Evolutionary conservation across 2,329 filamentous ascomycete genomes (phyloP), one percentile per base, ranked within the genome.

Genomic region (Curvularia verruculosa): DNA sequence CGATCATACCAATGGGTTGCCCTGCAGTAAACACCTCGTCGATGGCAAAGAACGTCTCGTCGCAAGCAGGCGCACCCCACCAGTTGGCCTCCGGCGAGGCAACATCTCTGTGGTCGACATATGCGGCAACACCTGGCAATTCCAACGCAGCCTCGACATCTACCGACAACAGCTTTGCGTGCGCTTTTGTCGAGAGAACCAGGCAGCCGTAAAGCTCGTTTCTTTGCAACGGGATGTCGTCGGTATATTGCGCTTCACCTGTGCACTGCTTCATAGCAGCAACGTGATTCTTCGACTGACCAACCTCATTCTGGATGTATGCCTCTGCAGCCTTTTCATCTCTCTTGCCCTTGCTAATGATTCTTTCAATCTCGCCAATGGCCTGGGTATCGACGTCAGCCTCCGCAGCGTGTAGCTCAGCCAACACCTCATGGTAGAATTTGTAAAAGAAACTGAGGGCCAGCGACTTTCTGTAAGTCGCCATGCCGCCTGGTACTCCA

Each of bases 361-460:
- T 86, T 62, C 95, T 83, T 72, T 96, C 91, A 52, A 99, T 90
- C 71, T 98, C 95, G 1, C 86, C 84, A 37, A 96, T 84, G 0
- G 88, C 92, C 63, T 96, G 88, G 41, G 83, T 81, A 69, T 97
- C 93, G 44, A 87, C 67, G 23, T 84, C 81, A 5, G 61, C 71
- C 34, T 80, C 76, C 37, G 81, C 79, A 31, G 81, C 82, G 19
- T 83, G 79, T 0, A 96, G 74, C 26, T 83, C 83, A 0, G 85
- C 83, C 40, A 97, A 81, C 0, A 94, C 84, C 60, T 98, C 94
- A 69, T 98, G 91, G 72, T 96, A 98, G 77, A 97, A 99, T 37
- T 92, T 88, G 77, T 98, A 98, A 78, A 98, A 98, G 82, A 99
- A 96, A 2, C 93, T 89, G 50, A 98, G 81, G 0, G 95, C 94